A percentile compares a stretch with the other conserved stretches of the same genome.
Evolutionary conservation across 225 moss, liverwort and hornwort species (phyloP).

Genomic region (Lunularia cruciata): DNA sequence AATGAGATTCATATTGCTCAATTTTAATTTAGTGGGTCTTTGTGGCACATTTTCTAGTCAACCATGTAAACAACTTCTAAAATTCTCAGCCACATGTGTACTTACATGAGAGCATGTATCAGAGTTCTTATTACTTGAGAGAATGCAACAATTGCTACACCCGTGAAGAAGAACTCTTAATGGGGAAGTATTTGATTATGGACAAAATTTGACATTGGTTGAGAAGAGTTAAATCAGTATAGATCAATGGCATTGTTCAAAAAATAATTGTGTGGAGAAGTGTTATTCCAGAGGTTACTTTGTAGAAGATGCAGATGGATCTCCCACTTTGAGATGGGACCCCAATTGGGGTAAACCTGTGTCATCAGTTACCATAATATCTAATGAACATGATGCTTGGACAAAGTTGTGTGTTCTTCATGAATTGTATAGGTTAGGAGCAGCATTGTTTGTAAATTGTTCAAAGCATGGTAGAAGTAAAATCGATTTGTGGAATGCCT

Average conservation of each 20-base stretch:
- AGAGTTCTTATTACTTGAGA: slow-evolving; percentile 16
- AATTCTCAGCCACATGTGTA: slow-evolving; percentile 9
- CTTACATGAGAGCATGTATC: slow-evolving; percentile 10
- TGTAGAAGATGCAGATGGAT: slow-evolving; percentile 15
- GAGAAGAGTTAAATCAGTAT: slow-evolving; percentile 18
- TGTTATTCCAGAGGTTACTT: slow-evolving; percentile 20
- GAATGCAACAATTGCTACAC: slow-evolving; percentile 11
- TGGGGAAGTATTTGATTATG: slow-evolving; percentile 18
- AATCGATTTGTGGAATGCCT: not conserved
- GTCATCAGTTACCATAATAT: not conserved
- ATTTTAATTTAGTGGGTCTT: not conserved
- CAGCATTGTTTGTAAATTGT: not conserved
- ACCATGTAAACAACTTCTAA: not conserved
- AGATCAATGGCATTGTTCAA: slow-evolving; percentile 2
- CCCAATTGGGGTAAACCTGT: not conserved
- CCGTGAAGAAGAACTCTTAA: slow-evolving; percentile 20
- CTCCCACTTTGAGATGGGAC: slow-evolving; percentile 13
- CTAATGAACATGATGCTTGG: slow-evolving; percentile 4
- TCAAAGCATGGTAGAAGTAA: slow-evolving; percentile 8
- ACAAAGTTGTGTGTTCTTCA: not conserved
- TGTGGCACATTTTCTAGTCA: slow-evolving; percentile 4
- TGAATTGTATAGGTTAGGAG: slow-evolving; percentile 10
- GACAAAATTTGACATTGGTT: slow-evolving; percentile 33
- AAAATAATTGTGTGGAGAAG: slow-evolving; percentile 7
- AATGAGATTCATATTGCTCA: not conserved